Percentiles rank a stretch among this genome's conserved stretches.
Evolutionary conservation across 1,284 basidiomycete genomes (phyloP).

Genomic region (Malassezia nana): DNA sequence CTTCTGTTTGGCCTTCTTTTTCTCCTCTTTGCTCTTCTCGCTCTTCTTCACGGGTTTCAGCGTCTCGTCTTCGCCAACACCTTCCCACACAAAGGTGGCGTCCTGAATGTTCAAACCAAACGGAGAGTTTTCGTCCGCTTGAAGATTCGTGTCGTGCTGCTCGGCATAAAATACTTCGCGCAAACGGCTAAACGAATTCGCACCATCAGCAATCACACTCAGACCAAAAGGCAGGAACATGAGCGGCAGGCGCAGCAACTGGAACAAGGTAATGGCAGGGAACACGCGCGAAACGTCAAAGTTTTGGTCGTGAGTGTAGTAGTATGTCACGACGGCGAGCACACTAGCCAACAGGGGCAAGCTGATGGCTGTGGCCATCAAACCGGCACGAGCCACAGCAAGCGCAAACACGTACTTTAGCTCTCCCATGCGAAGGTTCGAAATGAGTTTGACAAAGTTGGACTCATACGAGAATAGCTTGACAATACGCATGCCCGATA

Average conservation of each 20-base stretch:
- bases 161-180: slow-evolving; percentile 58
- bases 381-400: slow-evolving; percentile 62
- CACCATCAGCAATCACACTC: slow-evolving; percentile 40
- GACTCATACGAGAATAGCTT: slow-evolving; percentile 42
- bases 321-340: slow-evolving; percentile 73
- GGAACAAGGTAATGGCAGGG: slow-evolving; percentile 44
- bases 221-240: slow-evolving; percentile 55
- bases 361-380: slow-evolving; percentile 60
- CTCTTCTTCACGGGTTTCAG: slow-evolving; percentile 11
- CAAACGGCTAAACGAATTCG: slow-evolving; percentile 38
- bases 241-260: slow-evolving; percentile 61
- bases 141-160: slow-evolving; percentile 56
- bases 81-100: slow-evolving; percentile 32
- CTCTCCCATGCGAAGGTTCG: slow-evolving; percentile 64
- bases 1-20: slow-evolving; percentile 10
- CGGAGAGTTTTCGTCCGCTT: slow-evolving; percentile 54
- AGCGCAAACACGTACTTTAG: slow-evolving; percentile 67
- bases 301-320: slow-evolving; percentile 53
- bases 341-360: slow-evolving; percentile 74
- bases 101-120: slow-evolving; percentile 24
- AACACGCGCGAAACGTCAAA: slow-evolving; percentile 56
- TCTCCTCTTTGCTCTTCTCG: slow-evolving; percentile 1
- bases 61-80: slow-evolving; percentile 18
- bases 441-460: slow-evolving; percentile 56
- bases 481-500: slow-evolving; percentile 46